Conservation (phyloP, 768 basidiomycete genomes). For the Phlegmacium glaucopus region DNA sequence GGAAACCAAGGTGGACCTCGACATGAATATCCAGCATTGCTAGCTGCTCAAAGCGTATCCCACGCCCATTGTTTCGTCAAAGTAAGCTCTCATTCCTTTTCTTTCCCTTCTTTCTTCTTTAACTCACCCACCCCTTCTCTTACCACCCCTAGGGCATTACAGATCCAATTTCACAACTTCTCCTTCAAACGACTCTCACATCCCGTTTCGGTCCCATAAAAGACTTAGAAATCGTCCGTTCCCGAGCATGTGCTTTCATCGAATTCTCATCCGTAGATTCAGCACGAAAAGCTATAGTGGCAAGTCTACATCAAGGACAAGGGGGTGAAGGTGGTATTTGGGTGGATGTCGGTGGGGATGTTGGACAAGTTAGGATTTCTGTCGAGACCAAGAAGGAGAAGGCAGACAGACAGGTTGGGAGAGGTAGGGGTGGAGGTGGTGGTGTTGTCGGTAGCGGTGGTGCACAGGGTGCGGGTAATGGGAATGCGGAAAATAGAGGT, state of each 20-base stretch:
- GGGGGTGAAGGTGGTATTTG: conserved; percentile 92
- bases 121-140: conserved; percentile 4
- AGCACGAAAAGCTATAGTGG: conserved; percentile 82
- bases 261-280: conserved; percentile 78
- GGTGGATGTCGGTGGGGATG: conserved; percentile 62
- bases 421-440: conserved; percentile 62
- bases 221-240: conserved; percentile 84
- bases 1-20: conserved; percentile 16
- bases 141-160: conserved; percentile 58
- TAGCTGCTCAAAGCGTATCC: conserved; percentile 59
- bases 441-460: conserved; percentile 36
- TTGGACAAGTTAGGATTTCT: conserved; percentile 51
- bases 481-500: conserved; percentile 35
- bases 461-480: conserved; percentile 3
- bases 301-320: conserved; percentile 57
- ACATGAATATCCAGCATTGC: conserved; percentile 40
- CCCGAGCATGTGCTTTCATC: conserved; percentile 91
- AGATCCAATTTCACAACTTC: conserved; percentile 53
- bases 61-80: conserved; percentile 92
- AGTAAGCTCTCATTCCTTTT: conserved; percentile 36
- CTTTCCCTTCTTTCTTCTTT: neutral
- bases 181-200: conserved; percentile 48
- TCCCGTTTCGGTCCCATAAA: conserved; percentile 78
- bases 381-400: conserved; percentile 93
- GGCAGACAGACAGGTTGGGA: conserved; percentile 66